Evolutionary conservation across 345 rosid species (phyloP).

Genomic region (Passiflora organensis): DNA sequence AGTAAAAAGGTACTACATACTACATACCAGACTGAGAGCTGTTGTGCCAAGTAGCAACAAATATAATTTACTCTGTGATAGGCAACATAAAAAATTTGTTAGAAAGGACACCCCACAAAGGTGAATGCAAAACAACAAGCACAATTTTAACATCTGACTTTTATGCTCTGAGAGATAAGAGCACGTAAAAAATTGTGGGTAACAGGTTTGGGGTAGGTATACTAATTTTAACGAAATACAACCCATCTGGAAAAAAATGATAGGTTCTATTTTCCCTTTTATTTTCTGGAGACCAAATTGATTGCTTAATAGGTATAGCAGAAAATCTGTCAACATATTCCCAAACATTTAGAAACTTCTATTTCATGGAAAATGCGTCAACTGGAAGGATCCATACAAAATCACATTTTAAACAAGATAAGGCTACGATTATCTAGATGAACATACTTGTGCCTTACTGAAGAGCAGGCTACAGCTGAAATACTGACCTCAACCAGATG

Average conservation of each 20-base stretch:
- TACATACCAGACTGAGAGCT: slow-evolving; percentile 72
- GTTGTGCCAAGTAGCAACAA: slow-evolving; percentile 93
- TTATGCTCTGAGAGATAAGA: not conserved
- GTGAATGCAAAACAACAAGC: too few relatives aligned
- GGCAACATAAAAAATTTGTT: slow-evolving; percentile 5
- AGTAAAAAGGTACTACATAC: not conserved
- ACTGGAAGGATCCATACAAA: not conserved
- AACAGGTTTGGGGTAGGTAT: too few relatives aligned
- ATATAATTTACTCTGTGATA: slow-evolving; percentile 71
- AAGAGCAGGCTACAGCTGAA: slow-evolving; percentile 10
- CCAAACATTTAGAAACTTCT: not conserved
- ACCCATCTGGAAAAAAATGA: too few relatives aligned
- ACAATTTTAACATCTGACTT: too few relatives aligned
- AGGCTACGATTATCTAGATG: not conserved
- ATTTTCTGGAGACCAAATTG: not conserved
- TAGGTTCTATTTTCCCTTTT: not conserved
- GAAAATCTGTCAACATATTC: not conserved
- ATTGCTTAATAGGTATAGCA: not conserved
- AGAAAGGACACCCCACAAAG: too few relatives aligned
- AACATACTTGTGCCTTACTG: not conserved
- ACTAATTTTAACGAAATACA: too few relatives aligned
- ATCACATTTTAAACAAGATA: not conserved
- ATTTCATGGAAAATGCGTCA: not conserved
- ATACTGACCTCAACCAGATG: slow-evolving; percentile 83
- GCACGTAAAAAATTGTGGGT: not conserved